Base-by-base conservation (phyloP, 1,284 basidiomycete genomes). In the Puccinia hordei region DNA sequence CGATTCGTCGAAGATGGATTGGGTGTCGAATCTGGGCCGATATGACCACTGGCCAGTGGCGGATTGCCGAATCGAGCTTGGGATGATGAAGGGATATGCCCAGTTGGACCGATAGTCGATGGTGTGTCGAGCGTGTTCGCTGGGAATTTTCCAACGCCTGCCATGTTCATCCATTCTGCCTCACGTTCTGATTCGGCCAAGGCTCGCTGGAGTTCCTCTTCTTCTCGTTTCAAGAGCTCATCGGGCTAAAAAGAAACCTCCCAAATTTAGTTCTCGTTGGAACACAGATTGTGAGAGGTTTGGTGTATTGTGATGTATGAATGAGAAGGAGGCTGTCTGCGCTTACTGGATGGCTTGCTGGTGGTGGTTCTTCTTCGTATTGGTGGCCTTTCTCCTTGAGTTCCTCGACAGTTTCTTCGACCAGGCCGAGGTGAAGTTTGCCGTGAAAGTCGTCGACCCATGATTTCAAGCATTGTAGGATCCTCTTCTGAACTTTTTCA, bases 121-220 rank as follows among this genome's bases (percentile, higher is more conserved):
- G 73, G 49, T 30, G 69, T 17, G 41, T 73, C 71, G 30, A 73
- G 55, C 6, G 68, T 71, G 27, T 33, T 71, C 19, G 44, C 10
- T n/a, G 77, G 77, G 55, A 80, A 80, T 19, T 80, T 80, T 24
- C 77, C 77, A n/a, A 80, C 57, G 46, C 81, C 80, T 9, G 59
- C 72, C 73, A 61, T 87, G 86, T 19, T 85, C 84, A 22, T 87
- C 83, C 91, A 91, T 53, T 88, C 79, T 87, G 19, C 84, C 83
- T 80, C 77, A 57, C 92, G 88, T 0, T 93, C 93, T 22, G 93
- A 93, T 83, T 92, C 92, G 85, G 95, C 94, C 53, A 98, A 87
- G 0, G 91, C 95, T 2, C 93, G 90, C 83, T 94, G 93, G 0
- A 98, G 90, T 83, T 97, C 95, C 85, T 96, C 95, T 84, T 97